Base-by-base conservation (phyloP, 441 rosid species). In the Daphne laureola region DNA sequence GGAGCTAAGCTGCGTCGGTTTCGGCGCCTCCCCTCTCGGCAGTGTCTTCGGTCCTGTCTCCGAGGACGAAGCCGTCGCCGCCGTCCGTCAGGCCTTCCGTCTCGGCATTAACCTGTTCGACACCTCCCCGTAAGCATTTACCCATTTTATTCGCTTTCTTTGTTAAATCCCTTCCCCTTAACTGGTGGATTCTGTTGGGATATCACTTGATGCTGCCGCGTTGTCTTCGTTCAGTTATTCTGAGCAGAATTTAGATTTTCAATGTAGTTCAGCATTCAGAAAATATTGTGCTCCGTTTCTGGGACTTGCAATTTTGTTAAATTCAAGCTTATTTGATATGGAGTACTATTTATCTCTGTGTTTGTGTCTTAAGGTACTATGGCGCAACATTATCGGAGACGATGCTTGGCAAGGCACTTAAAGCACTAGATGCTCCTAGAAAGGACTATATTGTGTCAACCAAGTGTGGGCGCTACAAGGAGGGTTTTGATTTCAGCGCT, bases 11-110 rank as follows among this genome's bases (percentile, higher is more conserved):
- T 72, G 76, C 54, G 82, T 89, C 21, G 94, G 98, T 4, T 89
- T 92, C 58, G 98, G 98, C 3, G 97, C 97, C 46, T 83, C 94
- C 5, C 95, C 95, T 1, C 88, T 89, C 27, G 97, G 98, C 48
- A 73, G 71, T 42, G 86, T 84, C 46, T 89, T 81, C 68, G 92
- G 89, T 52, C 85, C 79, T 2, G 96, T 92, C 58, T 73, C 88
- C 11, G 92, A 92, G 53, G 69, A 61, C 12, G 96, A 89, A 26
- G 97, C 94, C 57, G 18, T 89, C 71, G 80, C 83, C 74, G 59
- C 95, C 47, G 95, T 86, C 35, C 76, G 83, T 53, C 74, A 78
- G 48, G 94, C 98, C 61, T 86, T 89, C 66, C 79, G 74, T 25
- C 78, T 71, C 8, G 92, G 97, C 65, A 84, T 89, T 73, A 92